Conservation (phyloP, 495 filamentous ascomycete genomes). For the Cudoniella acicularis region DNA sequence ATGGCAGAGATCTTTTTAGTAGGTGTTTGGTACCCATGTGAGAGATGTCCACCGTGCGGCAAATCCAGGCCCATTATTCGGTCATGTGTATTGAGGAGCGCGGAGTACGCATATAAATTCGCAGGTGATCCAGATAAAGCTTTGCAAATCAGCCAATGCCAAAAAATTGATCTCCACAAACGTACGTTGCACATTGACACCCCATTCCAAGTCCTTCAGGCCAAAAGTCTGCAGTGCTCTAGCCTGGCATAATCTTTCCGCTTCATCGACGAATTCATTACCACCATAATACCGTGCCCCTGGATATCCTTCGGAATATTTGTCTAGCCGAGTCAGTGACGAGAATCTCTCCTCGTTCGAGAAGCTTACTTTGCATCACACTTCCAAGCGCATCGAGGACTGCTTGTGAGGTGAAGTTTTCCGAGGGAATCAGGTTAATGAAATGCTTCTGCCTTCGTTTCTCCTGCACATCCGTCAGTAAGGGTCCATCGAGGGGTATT, state of each 20-base stretch:
- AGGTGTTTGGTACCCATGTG: conserved; percentile 96
- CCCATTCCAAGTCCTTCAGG: conserved; percentile 83
- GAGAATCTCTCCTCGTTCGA: background rate
- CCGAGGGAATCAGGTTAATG: conserved; percentile 97
- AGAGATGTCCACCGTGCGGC: conserved; percentile 93
- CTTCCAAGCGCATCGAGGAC: conserved; percentile 95
- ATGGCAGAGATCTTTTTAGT: conserved; percentile 98
- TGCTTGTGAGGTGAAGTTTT: conserved; percentile 98
- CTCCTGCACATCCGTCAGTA: conserved; percentile 54
- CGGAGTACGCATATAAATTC: conserved; percentile 94
- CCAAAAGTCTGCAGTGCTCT: conserved; percentile 85
- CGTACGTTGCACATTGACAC: conserved; percentile 94
- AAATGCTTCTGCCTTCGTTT: conserved; percentile 94
- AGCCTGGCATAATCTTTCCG: conserved; percentile 84
- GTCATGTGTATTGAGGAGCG: conserved; percentile 86
- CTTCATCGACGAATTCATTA: conserved; percentile 91
- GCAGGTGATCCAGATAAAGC: conserved; percentile 94
- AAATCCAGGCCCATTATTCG: conserved; percentile 96
- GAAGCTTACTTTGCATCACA: conserved; percentile 84
- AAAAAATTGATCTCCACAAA: background rate
- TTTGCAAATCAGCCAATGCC: conserved; percentile 30
- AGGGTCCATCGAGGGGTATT: background rate
- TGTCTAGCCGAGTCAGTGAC: conserved; percentile 54
- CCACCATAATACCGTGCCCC: conserved; percentile 96
- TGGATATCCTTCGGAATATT: conserved; percentile 98